Conservation (phyloP, 805 yeast species). For the Yarrowia osloensis region DNA sequence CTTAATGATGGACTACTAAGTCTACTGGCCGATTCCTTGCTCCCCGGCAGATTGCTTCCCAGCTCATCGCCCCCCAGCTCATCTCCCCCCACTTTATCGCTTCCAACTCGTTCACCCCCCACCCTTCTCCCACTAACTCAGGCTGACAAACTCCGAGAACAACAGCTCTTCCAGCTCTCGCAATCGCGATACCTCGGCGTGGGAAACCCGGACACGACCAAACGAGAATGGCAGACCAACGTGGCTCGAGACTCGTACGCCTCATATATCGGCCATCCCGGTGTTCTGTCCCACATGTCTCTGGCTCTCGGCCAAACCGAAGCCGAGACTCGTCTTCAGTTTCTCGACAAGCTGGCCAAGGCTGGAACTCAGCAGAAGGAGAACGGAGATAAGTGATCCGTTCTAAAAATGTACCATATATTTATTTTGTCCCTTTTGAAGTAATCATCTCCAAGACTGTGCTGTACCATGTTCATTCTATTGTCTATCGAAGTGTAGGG, state of each 20-base stretch:
- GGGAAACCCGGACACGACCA: slow-evolving; percentile 71
- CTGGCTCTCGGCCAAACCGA: slow-evolving; percentile 5
- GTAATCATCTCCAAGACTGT: no score
- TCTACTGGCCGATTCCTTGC: no score
- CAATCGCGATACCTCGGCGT: slow-evolving; percentile 70
- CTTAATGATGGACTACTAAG: no score
- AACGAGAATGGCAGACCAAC: slow-evolving; percentile 68
- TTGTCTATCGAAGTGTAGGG: no score
- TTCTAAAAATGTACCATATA: no score
- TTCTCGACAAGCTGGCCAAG: slow-evolving; percentile 11
- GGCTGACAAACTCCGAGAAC: slow-evolving; percentile 69
- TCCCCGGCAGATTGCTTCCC: no score
- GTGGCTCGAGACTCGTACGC: slow-evolving; percentile 67
- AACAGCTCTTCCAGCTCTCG: slow-evolving; percentile 56
- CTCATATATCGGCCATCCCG: slow-evolving; percentile 50
- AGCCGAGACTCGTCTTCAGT: slow-evolving; percentile 2
- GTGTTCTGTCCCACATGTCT: slow-evolving; percentile 12
- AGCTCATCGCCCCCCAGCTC: no score
- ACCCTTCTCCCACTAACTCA: slow-evolving; percentile 21
- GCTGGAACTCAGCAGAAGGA: background rate
- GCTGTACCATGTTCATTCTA: no score
- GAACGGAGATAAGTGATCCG: background rate
- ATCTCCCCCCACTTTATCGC: no score
- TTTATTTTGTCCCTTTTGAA: no score
- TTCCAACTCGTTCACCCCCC: background rate